Base-by-base conservation (phyloP, 306 rosid genomes). In the Comarum palustre region DNA sequence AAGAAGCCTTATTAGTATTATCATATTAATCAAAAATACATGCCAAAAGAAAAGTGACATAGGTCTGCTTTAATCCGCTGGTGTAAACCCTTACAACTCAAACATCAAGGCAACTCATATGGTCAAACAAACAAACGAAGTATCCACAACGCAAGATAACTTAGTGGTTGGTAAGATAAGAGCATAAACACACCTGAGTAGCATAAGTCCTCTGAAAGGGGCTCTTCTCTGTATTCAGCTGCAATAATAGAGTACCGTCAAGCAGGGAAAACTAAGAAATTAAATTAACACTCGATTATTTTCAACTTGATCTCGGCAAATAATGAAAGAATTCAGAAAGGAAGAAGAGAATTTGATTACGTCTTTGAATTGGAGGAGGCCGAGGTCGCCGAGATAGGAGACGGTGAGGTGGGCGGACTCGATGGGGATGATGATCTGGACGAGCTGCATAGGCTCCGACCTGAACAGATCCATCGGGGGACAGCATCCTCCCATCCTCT, bases 141-240 rank as follows among this genome's bases (percentile, higher is more conserved):
- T 16, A 67, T 14, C 20, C 24, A 43, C 55, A 15, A 67, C 0
- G 1, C 29, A 50, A 50, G 61, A 54, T 47, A 46, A 4, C 39
- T 12, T n/a, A 45, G 61, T 16, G 66, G 60, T 52, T 20, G 41
- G 57, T 32, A 61, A 32, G 66, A 71, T 57, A 75, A 74, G 80
- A 27, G 76, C 70, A 75, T 14, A 77, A 68, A 42, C 80, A 63
- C 69, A 95, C 99, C 97, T 95, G 99, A 82, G 89, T 66, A 36
- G 99, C 99, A 83, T 95, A 95, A 73, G 97, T 91, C 73, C 99
- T 89, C 78, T 91, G 99, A 84, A 91, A 95, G 6, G 99, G 99
- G 87, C 99, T 95, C 83, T 95, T 95, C 47, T 95, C 99, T 8
- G 89, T 43, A 81, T 95, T 95, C 75, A 95, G 96, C 99, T 95